Percentiles rank a stretch among this genome's conserved stretches.
These are phyloP conservation scores for Fusarium fujikuroi DNA, from an alignment of 2,329 filamentous ascomycete genomes.

Conservation along the genomic window DNA sequence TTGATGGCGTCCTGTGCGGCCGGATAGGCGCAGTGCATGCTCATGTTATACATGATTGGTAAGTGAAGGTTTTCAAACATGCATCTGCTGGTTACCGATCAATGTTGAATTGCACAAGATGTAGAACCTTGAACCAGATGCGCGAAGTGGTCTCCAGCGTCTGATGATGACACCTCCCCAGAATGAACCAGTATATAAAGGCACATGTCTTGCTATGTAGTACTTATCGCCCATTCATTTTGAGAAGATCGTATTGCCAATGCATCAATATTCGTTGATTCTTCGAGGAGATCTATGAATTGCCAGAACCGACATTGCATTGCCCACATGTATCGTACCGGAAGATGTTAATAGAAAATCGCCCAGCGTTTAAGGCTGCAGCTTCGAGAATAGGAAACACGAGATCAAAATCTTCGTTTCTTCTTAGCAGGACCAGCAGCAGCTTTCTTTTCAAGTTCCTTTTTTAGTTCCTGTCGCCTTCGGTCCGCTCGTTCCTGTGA, in stretches of 20 bases:
- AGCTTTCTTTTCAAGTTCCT: constrained; percentile 61
- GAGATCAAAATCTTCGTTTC: constrained; percentile 63
- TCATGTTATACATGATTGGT: neutral
- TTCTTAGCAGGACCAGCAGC: constrained; percentile 64
- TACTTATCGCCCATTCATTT: neutral
- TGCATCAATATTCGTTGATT: neutral
- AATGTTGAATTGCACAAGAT: neutral
- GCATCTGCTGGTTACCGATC: neutral
- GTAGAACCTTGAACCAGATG: neutral
- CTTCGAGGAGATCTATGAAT: neutral
- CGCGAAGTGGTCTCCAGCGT: neutral
- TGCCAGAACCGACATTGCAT: neutral
- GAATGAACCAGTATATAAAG: neutral
- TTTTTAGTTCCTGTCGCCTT: constrained; percentile 62
- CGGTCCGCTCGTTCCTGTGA: constrained; percentile 60
- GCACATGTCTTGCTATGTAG: neutral
- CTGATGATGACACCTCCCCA: neutral
- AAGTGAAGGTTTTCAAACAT: neutral
- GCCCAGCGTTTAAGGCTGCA: neutral
- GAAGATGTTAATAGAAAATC: neutral
- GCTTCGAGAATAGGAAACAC: neutral
- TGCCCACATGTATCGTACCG: neutral
- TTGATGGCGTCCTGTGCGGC: neutral
- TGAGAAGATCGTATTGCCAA: neutral
- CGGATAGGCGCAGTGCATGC: neutral